Evolutionary conservation across 2,329 filamentous ascomycete species (phyloP).

Genomic region (Aschersonia sp.): DNA sequence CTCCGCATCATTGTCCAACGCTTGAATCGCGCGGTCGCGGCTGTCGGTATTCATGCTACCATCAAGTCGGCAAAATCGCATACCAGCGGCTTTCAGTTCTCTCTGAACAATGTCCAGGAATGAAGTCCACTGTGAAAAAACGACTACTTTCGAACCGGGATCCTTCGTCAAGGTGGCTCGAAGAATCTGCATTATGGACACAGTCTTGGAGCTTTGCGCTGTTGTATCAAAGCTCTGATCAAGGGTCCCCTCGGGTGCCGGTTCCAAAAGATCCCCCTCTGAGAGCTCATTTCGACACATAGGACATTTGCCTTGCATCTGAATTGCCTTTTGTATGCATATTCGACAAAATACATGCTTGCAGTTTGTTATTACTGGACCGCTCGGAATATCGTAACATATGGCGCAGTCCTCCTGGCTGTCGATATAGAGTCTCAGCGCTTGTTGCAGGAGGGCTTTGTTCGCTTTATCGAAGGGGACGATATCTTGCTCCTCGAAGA

Average conservation of each 20-base stretch:
- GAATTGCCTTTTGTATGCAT: conserved; percentile 63
- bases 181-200: conserved; percentile 62
- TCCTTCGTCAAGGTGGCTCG: conserved; percentile 48
- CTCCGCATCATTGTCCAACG: conserved; percentile 50
- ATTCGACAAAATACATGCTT: conserved; percentile 63
- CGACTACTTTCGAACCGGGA: conserved; percentile 49
- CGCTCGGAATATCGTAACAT: conserved; percentile 57
- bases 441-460: conserved; percentile 53
- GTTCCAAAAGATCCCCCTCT: conserved; percentile 46
- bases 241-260: conserved; percentile 38
- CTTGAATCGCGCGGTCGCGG: conserved; percentile 58
- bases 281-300: conserved; percentile 62
- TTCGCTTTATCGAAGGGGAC: conserved; percentile 63
- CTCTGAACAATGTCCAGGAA: conserved; percentile 60
- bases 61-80: conserved; percentile 60
- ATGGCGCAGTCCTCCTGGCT: conserved; percentile 72
- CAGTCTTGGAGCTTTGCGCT: conserved; percentile 67
- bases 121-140: conserved; percentile 67
- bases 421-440: conserved; percentile 64
- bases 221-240: conserved; percentile 43
- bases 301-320: conserved; percentile 66
- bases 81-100: conserved; percentile 44
- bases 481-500: conserved; percentile 52
- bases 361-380: conserved; percentile 72
- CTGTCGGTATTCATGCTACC: conserved; percentile 58